Percentiles rank a stretch among this genome's conserved stretches.
Evolutionary conservation across 371 early-diverging fungal species (phyloP).

Genomic region (Coemansia sp.): DNA sequence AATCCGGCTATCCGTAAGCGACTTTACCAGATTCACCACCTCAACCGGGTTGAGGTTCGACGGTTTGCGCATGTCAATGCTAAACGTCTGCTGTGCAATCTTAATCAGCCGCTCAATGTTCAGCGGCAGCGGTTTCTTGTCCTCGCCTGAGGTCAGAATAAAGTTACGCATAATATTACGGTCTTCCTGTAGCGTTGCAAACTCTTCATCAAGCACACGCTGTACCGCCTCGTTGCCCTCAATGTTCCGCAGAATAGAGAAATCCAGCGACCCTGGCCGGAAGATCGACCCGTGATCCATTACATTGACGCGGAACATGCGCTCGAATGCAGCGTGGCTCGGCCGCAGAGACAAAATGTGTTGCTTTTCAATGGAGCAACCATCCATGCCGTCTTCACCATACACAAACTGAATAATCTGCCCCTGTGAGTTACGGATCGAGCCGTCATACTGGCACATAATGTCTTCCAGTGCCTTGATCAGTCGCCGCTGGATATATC

Average conservation of each 20-base stretch:
- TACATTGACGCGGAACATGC: constrained; percentile 79
- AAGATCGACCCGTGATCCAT: constrained; percentile 60
- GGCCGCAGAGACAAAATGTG: constrained; percentile 68
- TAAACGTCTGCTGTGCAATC: constrained; percentile 89
- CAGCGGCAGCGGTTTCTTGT: constrained; percentile 86
- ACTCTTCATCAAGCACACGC: constrained; percentile 78
- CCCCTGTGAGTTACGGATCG: constrained; percentile 94
- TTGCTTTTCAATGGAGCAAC: constrained; percentile 87
- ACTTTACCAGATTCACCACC: constrained; percentile 70
- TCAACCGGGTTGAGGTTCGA: constrained; percentile 86
- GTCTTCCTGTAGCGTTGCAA: constrained; percentile 70
- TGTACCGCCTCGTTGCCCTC: constrained; percentile 71
- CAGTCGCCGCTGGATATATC: constrained; percentile 99
- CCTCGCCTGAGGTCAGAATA: constrained; percentile 77
- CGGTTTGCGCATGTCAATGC: constrained; percentile 73
- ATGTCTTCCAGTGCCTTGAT: constrained; percentile 99
- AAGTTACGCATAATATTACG: constrained; percentile 69
- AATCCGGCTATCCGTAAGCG: constrained; percentile 64
- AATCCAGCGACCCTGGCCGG: constrained; percentile 65
- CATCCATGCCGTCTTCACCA: constrained; percentile 99
- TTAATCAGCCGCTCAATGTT: constrained; percentile 87
- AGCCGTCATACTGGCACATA: constrained; percentile 97
- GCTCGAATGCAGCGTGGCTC: constrained; percentile 69
- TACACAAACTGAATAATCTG: constrained; percentile 95
- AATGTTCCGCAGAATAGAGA: constrained; percentile 62